Evolutionary conservation across 495 filamentous ascomycete genomes (phyloP), one percentile per base, ranked within the genome.

Genomic region (Aspergillus sclerotiicarbonarius): DNA sequence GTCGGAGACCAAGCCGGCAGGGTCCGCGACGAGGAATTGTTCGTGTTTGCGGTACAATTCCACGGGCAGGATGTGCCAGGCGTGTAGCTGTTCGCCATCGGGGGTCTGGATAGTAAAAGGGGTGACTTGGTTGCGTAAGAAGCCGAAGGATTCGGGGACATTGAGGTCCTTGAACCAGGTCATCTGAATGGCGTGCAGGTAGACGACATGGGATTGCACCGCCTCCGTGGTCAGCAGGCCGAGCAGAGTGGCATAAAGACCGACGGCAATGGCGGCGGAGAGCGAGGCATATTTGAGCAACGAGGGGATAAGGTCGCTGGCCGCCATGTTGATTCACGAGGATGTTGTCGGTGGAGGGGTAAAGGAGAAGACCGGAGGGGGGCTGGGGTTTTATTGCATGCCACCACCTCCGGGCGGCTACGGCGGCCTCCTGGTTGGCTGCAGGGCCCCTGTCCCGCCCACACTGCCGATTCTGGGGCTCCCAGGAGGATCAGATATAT

Each of bases 11-110:
- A 82, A 76, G 0, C 82, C 83, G 21, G 67, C 53, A 1, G 76
- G 69, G 54, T 87, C 79, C 4, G 71, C 62, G 12, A 81, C 51
- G 9, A 90, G 77, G 31, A 61, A 62, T 0, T 67, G 53, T 60
- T 87, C 81, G 59, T 89, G 74, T 53, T 81, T 75, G 32, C 76
- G 69, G 68, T 90, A 89, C 0, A 86, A 51, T 10, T 78, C 80
- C n/a, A 90, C 64, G 2, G 87, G 88, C 9, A 90, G 76, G 53
- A 90, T 79, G 56, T 90, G 87, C 88, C 88, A 91, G 10, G 86
- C 82, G 60, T 89, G 87, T 5, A 90, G 74, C 13, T 63, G 70
- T 59, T 85, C 78, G 44, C 76, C 74, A 58, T 86, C 82, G 12
- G 76, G 62, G 6, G 87, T 83, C 15, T 66, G 69, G 54, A 91